These are phyloP conservation scores for Salvia splendens DNA, from an alignment of 257 asterid species.

Conservation along the genomic window DNA sequence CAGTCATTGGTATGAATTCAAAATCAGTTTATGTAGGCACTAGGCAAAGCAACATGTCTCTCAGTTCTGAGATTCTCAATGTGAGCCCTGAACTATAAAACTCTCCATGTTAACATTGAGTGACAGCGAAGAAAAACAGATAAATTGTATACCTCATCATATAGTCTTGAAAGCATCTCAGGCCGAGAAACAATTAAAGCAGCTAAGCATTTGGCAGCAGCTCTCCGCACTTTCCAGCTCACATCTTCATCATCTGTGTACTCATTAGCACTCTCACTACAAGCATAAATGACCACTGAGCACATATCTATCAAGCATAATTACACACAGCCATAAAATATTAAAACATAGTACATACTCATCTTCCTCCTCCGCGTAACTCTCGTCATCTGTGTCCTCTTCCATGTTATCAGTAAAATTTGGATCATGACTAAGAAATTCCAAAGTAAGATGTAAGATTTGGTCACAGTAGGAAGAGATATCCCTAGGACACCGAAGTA, in stretches of 20 bases:
- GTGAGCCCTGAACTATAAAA: slow-evolving; percentile 11
- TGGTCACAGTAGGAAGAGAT: slow-evolving; percentile 78
- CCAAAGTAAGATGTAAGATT: slow-evolving; percentile 80
- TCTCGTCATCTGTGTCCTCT: slow-evolving; percentile 90
- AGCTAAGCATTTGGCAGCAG: slow-evolving; percentile 96
- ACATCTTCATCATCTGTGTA: slow-evolving; percentile 98
- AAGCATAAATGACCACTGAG: slow-evolving; percentile 36
- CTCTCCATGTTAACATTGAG: slow-evolving; percentile 11
- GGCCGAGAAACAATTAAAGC: slow-evolving; percentile 95
- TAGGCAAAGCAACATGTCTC: not conserved
- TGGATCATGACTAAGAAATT: slow-evolving; percentile 93
- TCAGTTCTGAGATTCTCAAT: slow-evolving; percentile 10
- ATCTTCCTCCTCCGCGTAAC: slow-evolving; percentile 88
- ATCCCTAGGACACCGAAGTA: slow-evolving; percentile 94
- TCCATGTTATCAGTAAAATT: slow-evolving; percentile 98
- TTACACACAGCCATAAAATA: slow-evolving; percentile 22
- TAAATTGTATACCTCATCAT: slow-evolving; percentile 66
- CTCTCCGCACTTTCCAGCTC: slow-evolving; percentile 99
- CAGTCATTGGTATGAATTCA: not conserved
- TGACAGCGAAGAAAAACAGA: slow-evolving; percentile 16
- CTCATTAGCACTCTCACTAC: slow-evolving; percentile 94
- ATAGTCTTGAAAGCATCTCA: slow-evolving; percentile 89
- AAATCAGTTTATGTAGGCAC: slow-evolving; percentile 4
- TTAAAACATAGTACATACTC: slow-evolving; percentile 58
- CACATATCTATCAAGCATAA: slow-evolving; percentile 27